A percentile compares a stretch with the other conserved stretches of the same genome.
phyloP scores from a whole-genome alignment of 192 early-diverging fungal genomes.

The Coemansia sp. region DNA sequence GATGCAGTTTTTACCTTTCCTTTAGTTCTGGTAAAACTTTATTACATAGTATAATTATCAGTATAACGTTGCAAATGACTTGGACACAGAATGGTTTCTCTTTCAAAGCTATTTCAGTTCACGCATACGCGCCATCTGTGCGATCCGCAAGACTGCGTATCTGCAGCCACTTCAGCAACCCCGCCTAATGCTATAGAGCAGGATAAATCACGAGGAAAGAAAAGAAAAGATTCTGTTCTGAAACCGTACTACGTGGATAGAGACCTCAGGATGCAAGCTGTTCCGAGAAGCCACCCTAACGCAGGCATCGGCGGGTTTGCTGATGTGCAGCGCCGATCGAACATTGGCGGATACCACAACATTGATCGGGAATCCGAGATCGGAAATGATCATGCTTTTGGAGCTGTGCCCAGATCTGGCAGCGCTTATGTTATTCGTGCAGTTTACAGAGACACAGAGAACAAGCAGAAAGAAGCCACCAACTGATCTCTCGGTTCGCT shows the following conservation, averaged over 20 bases:
- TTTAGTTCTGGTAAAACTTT: too few relatives aligned
- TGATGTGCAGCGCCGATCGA: constrained; percentile 17
- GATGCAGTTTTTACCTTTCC: too few relatives aligned
- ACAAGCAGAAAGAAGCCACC: not conserved
- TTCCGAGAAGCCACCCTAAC: constrained; percentile 21
- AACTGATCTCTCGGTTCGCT: not conserved
- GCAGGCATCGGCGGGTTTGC: constrained; percentile 32
- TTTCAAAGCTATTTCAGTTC: constrained; percentile 14
- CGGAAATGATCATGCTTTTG: constrained; percentile 28
- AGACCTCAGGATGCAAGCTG: not conserved
- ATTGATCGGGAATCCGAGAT: constrained; percentile 28
- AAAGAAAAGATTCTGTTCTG: not conserved
- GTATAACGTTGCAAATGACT: not conserved
- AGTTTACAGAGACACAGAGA: not conserved
- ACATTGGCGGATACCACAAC: constrained; percentile 33
- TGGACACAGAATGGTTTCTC: not conserved
- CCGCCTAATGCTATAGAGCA: constrained; percentile 24
- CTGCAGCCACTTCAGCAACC: constrained; percentile 15
- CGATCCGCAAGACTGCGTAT: constrained; percentile 36
- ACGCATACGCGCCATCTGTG: constrained; percentile 11
- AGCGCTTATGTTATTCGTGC: not conserved
- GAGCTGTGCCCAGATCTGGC: constrained; percentile 4
- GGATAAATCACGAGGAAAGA: not conserved
- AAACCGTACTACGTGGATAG: constrained; percentile 4
- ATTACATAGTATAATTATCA: too few relatives aligned